A percentile compares a stretch with the other conserved stretches of the same genome.
These are phyloP conservation scores for Isatis tinctoria DNA, from an alignment of 345 rosid species.

Conservation along the genomic window DNA sequence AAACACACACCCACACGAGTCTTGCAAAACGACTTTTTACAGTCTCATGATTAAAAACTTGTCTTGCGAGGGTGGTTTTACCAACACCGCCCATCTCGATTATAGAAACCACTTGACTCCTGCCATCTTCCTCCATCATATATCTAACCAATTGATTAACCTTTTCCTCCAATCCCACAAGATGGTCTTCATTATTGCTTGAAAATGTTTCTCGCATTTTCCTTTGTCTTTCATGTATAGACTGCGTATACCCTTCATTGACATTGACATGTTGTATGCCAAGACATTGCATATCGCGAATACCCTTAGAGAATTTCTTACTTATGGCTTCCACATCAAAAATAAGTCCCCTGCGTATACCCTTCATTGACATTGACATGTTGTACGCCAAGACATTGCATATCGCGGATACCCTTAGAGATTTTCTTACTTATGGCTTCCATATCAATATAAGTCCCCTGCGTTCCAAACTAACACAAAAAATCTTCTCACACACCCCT, in stretches of 20 bases:
- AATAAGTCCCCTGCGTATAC: not conserved
- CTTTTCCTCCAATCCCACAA: constrained; percentile 35
- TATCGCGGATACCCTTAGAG: not conserved
- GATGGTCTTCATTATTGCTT: constrained; percentile 12
- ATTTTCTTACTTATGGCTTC: not conserved
- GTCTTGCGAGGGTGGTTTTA: constrained; percentile 42
- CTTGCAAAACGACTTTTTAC: constrained; percentile 22
- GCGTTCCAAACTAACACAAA: not conserved
- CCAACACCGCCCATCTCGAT: constrained; percentile 55
- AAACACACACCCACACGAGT: constrained; percentile 37
- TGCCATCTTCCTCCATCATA: not conserved
- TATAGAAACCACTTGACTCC: constrained; percentile 27
- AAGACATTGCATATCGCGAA: not conserved
- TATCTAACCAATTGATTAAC: constrained; percentile 7
- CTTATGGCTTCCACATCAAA: not conserved
- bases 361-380: not conserved
- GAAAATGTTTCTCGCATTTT: not conserved
- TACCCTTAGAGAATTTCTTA: not conserved
- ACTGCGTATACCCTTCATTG: not conserved
- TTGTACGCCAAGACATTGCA: not conserved
- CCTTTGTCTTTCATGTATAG: not conserved
- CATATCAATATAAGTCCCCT: not conserved
- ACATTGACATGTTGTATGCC: not conserved
- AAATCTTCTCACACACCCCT: not conserved
- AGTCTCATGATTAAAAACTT: constrained; percentile 4